These are phyloP conservation scores for Hymenoscyphus infarciens DNA, from an alignment of 2,329 filamentous ascomycete genomes.

Conservation along the genomic window DNA sequence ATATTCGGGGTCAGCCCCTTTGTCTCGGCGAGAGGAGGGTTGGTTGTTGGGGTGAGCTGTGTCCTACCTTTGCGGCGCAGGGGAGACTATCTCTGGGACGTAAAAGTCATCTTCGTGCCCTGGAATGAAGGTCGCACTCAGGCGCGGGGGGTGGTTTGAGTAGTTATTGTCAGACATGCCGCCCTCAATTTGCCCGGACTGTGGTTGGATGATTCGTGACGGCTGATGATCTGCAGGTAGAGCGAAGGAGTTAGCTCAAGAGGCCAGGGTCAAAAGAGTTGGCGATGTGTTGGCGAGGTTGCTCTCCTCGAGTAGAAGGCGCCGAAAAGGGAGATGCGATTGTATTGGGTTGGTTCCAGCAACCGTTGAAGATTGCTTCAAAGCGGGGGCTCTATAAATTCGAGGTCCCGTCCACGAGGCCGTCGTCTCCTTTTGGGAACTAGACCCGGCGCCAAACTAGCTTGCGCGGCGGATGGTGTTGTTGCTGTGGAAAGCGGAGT, in stretches of 20 bases:
- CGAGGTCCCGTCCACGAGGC: background rate
- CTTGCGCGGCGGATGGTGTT: background rate
- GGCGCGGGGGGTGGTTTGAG: slow-evolving; percentile 28
- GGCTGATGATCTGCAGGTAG: slow-evolving; percentile 13
- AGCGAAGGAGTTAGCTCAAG: background rate
- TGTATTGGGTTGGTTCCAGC: background rate
- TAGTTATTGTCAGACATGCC: slow-evolving; percentile 18
- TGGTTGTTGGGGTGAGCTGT: background rate
- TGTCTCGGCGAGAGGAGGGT: background rate
- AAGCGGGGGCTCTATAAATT: background rate
- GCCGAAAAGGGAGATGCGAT: background rate
- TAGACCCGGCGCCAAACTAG: background rate
- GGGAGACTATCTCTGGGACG: slow-evolving; percentile 65
- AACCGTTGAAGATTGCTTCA: background rate
- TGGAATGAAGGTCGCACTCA: slow-evolving; percentile 65
- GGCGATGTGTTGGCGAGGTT: background rate
- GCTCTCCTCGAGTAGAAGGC: background rate
- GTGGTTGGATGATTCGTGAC: slow-evolving; percentile 6
- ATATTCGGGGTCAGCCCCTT: slow-evolving; percentile 16
- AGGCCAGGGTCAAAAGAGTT: background rate
- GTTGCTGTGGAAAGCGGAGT: background rate
- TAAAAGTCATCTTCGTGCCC: slow-evolving; percentile 66
- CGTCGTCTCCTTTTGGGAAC: background rate
- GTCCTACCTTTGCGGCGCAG: slow-evolving; percentile 64
- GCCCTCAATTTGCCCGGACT: slow-evolving; percentile 2